Base-by-base conservation (phyloP, 306 rosid species). In the Benincasa hispida region DNA sequence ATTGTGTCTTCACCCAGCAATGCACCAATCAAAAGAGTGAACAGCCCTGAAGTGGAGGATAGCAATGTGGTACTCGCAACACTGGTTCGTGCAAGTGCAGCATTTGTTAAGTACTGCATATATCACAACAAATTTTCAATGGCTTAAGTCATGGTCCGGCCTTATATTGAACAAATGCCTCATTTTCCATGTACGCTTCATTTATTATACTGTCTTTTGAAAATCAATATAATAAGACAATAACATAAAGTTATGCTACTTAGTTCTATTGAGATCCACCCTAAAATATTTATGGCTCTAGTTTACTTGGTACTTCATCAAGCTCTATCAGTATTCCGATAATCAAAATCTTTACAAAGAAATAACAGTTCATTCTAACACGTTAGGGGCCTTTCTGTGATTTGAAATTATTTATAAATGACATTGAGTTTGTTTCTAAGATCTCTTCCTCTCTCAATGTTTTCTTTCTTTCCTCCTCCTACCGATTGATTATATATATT, bases 31-130 rank as follows among this genome's bases (percentile, higher is more conserved):
- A 80, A 65, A 61, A 80, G 72, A 10, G 79, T 76, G 67, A 80
- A 80, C 47, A 80, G 35, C 22, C 83, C 83, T 30, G 83, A 75
- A 27, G 83, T 80, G n/a, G 83, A 80, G 37, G 75, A 80, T 50
- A 80, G n/a, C 72, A 80, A 28, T 24, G 83, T 76, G 24, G 76
- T 80, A 19, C 70, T 80, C 5, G 83, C 76, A 50, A 80, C 83
- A 42, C 83, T 80, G 66, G 70, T 80, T 74, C 83, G 32, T 39
- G 25, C 83, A 54, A 80, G 83, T n/a, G 83, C 83, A 17, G 83
- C 83, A 37, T 76, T 76, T 22, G 75, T 80, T 39, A 45, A 80
- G 76, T 80, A 80, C 83, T 80, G 79, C 79, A 66, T 19, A 55
- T 13, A 62, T 18, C 25, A 75, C 34, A 76, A 76, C 17, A 19